Evolutionary conservation across 1,139 yeast genomes (phyloP), one percentile per base, ranked within the genome.

Genomic region (Taphrina pruni): DNA sequence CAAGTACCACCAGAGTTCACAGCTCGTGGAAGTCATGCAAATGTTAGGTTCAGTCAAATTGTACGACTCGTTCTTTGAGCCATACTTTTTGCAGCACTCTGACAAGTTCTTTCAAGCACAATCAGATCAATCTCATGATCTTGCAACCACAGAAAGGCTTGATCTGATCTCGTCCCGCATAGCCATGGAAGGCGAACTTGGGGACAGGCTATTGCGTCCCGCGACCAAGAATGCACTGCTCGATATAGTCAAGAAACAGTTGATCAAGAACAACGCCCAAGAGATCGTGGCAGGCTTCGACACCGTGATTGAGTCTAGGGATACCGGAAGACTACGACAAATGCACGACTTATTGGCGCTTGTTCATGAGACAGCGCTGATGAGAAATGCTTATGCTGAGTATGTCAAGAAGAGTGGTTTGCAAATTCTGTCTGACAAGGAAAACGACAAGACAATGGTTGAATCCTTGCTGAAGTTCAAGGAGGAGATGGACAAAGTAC

Each of bases 391-490:
- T 6, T 71, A 68, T 62, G 50, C 71, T 20, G 68, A 51, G 11
- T 71, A 72, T 46, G 70, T 71, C 56, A 60, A 57, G n/a, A 51
- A 52, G 26, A 72, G 70, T 39, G 73, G 73, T 12, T 62, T 45
- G 43, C 26, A 58, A 21, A 58, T 58, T n/a, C 26, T 58, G 32
- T 43, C 62, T 5, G 54, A 58, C 62, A 58, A 58, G 54, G 62
- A 43, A 12, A 43, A 58, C 21, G 62, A 58, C 41, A 58, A 58
- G 62, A 58, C 62, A 6, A 58, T 73, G 74, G 74, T 73, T 14
- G 51, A 56, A 26, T 58, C 73, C 12, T 46, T 73, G 45, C 62
- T 73, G n/a, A 57, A 66, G 12, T 72, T 73, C 62, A 72, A 73
- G 46, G 68, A 58, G 20, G 70, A 70, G 57, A 64, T 73, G 52